A percentile compares a stretch with the other conserved stretches of the same genome.
These are phyloP conservation scores for Thymus mandschuricus DNA, from an alignment of 257 asterid genomes.

Conservation along the genomic window DNA sequence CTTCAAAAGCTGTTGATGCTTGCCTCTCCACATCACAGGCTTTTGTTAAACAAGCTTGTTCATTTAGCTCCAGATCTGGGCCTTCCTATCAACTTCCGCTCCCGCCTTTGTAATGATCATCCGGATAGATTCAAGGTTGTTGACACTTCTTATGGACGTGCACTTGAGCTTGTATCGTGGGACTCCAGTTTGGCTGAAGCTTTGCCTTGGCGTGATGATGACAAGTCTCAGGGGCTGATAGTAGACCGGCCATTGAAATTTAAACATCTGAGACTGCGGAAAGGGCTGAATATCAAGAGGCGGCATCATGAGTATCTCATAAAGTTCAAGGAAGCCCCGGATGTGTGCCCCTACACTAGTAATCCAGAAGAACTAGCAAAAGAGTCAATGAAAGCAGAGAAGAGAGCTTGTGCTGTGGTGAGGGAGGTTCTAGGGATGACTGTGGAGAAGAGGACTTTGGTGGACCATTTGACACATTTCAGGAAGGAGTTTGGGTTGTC, in stretches of 20 bases:
- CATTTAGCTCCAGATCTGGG: conserved; percentile 90
- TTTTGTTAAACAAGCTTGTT: conserved; percentile 71
- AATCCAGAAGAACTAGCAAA: conserved; percentile 48
- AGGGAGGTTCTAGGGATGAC: conserved; percentile 90
- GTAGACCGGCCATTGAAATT: conserved; percentile 89
- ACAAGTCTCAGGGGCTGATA: conserved; percentile 60
- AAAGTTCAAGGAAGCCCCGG: conserved; percentile 64
- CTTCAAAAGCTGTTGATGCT: conserved; percentile 91
- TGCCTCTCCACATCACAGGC: conserved; percentile 70
- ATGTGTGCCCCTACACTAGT: conserved; percentile 75
- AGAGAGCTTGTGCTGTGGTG: conserved; percentile 86
- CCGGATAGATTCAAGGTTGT: conserved; percentile 78
- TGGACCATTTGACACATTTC: conserved; percentile 93
- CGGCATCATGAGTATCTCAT: conserved; percentile 67
- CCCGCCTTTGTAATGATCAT: conserved; percentile 78
- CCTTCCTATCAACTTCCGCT: conserved; percentile 76
- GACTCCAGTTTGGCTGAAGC: conserved; percentile 54
- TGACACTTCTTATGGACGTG: conserved; percentile 85
- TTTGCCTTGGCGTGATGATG: conserved; percentile 47
- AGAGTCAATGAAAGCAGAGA: conserved; percentile 79
- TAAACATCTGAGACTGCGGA: conserved; percentile 71
- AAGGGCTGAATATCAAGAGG: conserved; percentile 80
- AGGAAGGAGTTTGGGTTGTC: conserved; percentile 91
- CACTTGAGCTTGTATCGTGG: conserved; percentile 90
- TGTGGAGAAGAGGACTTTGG: conserved; percentile 87